Percentiles rank a stretch among this genome's conserved stretches.
Conservation (phyloP, 768 basidiomycete species). For the Mycena belliarum region DNA sequence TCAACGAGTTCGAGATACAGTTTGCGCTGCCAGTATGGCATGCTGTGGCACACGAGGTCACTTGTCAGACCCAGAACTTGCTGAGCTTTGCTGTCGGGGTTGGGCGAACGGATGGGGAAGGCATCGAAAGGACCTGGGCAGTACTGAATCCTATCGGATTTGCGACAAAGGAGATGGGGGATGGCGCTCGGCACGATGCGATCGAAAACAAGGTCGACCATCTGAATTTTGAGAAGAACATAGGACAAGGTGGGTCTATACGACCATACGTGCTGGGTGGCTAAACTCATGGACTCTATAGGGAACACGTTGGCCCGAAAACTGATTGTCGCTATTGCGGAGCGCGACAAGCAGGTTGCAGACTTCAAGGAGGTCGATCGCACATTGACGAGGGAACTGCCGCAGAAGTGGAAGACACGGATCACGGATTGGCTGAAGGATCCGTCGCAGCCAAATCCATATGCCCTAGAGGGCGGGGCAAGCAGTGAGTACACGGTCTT, state of each 20-base stretch:
- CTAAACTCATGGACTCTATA: not conserved
- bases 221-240: constrained; percentile 19
- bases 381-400: not conserved
- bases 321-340: constrained; percentile 9
- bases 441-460: not conserved
- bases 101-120: constrained; percentile 18
- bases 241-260: not conserved
- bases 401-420: not conserved
- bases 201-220: constrained; percentile 31
- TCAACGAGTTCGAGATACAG: not conserved
- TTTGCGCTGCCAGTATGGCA: constrained; percentile 22
- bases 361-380: constrained; percentile 1
- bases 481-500: not conserved
- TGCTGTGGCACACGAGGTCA: constrained; percentile 19
- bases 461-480: not conserved
- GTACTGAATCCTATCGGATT: constrained; percentile 24
- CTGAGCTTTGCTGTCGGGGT: constrained; percentile 17
- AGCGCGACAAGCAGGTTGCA: constrained; percentile 1
- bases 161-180: constrained; percentile 35
- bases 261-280: not conserved
- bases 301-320: constrained; percentile 4
- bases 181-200: constrained; percentile 25
- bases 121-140: constrained; percentile 31
- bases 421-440: not conserved
- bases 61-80: constrained; percentile 17